These are phyloP conservation scores for Suillus brevipes DNA, from an alignment of 768 basidiomycete genomes.

Conservation along the genomic window DNA sequence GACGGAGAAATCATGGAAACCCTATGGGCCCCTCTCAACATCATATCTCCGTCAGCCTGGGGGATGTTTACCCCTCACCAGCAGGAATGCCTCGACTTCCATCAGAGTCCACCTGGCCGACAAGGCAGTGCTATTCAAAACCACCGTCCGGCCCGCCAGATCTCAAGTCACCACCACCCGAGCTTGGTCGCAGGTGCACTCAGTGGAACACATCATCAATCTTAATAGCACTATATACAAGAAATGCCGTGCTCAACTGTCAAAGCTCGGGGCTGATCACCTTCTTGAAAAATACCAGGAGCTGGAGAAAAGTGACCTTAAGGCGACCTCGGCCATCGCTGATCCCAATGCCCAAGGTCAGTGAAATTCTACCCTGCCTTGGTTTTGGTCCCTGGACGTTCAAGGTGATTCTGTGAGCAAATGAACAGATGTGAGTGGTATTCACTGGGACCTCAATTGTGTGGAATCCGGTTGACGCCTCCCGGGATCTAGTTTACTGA, in stretches of 20 bases:
- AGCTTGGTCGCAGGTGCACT: not conserved
- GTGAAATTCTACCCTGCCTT: not conserved
- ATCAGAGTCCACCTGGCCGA: conserved; percentile 9
- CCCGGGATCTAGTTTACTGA: no score
- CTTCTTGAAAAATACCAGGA: not conserved
- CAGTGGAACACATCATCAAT: not conserved
- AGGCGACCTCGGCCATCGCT: not conserved
- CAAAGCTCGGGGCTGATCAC: not conserved
- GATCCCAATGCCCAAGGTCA: conserved; percentile 5
- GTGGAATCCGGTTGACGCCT: no score
- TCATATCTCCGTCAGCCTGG: no score
- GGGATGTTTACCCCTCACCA: no score
- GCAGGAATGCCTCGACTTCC: no score
- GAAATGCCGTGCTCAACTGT: not conserved
- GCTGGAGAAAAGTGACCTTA: conserved; percentile 1
- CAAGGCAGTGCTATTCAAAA: conserved; percentile 8
- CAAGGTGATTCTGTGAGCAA: not conserved
- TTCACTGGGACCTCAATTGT: no score
- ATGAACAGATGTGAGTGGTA: conserved; percentile 11
- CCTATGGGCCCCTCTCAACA: no score
- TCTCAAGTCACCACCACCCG: not conserved
- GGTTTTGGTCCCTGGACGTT: conserved; percentile 13
- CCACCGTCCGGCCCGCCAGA: not conserved
- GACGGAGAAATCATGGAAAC: no score
- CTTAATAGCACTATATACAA: conserved; percentile 2